A percentile compares a stretch with the other conserved stretches of the same genome.
phyloP scores from a whole-genome alignment of 345 rosid species.

The Hirschfeldia incana region DNA sequence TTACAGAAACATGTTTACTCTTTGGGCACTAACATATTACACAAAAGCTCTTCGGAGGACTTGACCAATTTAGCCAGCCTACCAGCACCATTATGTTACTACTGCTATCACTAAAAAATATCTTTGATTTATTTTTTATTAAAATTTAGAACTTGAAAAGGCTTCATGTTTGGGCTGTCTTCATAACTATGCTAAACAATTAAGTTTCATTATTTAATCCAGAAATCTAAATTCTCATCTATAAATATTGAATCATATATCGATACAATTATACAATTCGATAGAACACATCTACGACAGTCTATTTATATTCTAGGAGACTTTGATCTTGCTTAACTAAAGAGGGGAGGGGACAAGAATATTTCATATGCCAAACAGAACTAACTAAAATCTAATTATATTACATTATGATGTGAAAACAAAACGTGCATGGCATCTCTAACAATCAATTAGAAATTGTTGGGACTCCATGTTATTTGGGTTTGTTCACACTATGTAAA shows the following conservation, averaged over 20 bases:
- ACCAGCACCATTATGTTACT: background rate
- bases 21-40: constrained; percentile 23
- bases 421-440: no score
- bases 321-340: background rate
- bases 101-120: background rate
- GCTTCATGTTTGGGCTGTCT: background rate
- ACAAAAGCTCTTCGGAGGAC: constrained; percentile 15
- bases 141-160: background rate
- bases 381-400: no score
- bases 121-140: background rate
- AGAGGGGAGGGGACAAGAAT: background rate
- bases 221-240: background rate
- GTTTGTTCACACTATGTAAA: no score
- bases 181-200: background rate
- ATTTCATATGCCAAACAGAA: no score
- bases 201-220: background rate
- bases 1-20: constrained; percentile 13
- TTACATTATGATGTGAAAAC: no score
- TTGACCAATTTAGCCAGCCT: background rate
- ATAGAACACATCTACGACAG: background rate
- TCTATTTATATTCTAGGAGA: background rate
- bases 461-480: no score
- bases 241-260: background rate
- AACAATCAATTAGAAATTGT: no score
- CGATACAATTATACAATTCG: background rate